These are phyloP conservation scores for Eucalyptus sp. DNA, from an alignment of 345 rosid species.

Conservation along the genomic window DNA sequence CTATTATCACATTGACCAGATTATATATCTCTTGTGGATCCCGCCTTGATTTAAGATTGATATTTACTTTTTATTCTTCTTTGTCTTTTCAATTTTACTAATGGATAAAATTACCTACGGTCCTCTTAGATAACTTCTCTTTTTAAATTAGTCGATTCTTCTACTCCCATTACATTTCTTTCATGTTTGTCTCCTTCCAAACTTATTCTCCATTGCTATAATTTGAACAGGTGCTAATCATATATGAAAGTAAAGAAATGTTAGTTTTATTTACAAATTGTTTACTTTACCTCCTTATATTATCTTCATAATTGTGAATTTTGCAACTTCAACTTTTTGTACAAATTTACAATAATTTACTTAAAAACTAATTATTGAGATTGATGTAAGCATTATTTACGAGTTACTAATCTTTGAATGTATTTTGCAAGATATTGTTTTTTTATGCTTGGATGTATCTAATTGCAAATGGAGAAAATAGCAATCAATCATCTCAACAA, in stretches of 20 bases:
- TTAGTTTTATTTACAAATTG: neutral
- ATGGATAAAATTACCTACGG: neutral
- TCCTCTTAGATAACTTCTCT: neutral
- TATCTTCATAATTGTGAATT: neutral
- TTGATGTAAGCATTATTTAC: neutral
- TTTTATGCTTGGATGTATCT: neutral
- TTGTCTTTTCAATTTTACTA: neutral
- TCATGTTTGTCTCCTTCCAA: neutral
- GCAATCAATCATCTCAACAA: neutral
- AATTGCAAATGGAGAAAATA: no score
- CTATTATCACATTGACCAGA: neutral
- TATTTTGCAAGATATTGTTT: neutral
- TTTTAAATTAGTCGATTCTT: neutral
- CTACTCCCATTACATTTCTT: accelerated
- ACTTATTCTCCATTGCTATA: neutral
- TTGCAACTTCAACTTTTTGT: neutral
- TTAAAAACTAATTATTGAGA: neutral
- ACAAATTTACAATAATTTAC: neutral
- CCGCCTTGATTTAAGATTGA: neutral
- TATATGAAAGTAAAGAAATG: neutral
- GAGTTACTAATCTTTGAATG: neutral
- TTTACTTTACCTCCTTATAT: neutral
- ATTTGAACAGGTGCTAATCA: neutral
- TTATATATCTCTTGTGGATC: neutral
- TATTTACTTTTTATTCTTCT: neutral